Percentiles rank a stretch among this genome's conserved stretches.
These are phyloP conservation scores for Naematelia aurantialba DNA, from an alignment of 768 basidiomycete species.

Conservation along the genomic window DNA sequence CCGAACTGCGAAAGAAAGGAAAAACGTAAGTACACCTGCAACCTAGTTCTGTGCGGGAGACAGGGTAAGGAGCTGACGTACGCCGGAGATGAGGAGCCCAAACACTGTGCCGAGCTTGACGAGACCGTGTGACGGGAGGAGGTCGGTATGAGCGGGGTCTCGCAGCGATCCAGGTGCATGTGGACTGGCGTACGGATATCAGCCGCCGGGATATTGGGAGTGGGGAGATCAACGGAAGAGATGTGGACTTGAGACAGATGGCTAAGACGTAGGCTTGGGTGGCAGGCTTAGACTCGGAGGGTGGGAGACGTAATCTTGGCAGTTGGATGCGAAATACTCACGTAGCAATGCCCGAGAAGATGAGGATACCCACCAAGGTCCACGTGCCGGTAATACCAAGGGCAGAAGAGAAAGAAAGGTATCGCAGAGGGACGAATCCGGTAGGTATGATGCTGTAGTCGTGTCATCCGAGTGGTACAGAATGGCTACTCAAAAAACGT, in stretches of 20 bases:
- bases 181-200: background rate
- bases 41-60: background rate
- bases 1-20: constrained; percentile 36
- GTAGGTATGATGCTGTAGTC: constrained; percentile 35
- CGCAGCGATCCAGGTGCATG: constrained; percentile 39
- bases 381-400: constrained; percentile 39
- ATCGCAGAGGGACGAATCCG: constrained; percentile 43
- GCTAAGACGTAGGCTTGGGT: background rate
- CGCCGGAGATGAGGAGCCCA: constrained; percentile 40
- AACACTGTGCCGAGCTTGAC: constrained; percentile 37
- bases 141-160: constrained; percentile 40
- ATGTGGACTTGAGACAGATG: background rate
- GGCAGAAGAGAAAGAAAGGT: constrained; percentile 43
- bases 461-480: background rate
- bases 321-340: constrained; percentile 10
- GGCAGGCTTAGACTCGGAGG: no score
- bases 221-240: no score
- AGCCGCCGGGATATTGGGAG: background rate
- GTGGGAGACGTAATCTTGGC: no score
- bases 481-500: background rate
- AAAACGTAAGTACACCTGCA: background rate
- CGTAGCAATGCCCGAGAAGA: constrained; percentile 42
- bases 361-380: constrained; percentile 40
- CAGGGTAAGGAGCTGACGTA: constrained; percentile 5
- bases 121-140: constrained; percentile 39